Evolutionary conservation across 345 rosid species (phyloP).

Genomic region (Arabidopsis thaliana): TAIR10.1 NC_003074.8:10954501-10955000

Average conservation of each 20-base stretch:
- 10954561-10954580: no score
- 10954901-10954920: slow-evolving; percentile 8
- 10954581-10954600: no score
- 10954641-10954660: no score
- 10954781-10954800: not conserved
- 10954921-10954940: not conserved
- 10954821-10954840: slow-evolving; percentile 2
- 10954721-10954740: not conserved
- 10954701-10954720: no score
- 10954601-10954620: no score
- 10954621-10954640: no score
- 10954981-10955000: not conserved
- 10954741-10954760: not conserved
- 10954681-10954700: no score
- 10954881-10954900: slow-evolving; percentile 2
- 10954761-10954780: not conserved
- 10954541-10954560: no score
- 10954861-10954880: not conserved
- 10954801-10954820: not conserved
- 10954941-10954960: not conserved
- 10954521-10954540: no score
- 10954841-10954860: slow-evolving; percentile 30
- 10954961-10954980: not conserved
- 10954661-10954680: no score
- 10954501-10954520: no score